Evolutionary conservation across 1,284 basidiomycete genomes (phyloP).

Genomic region (Erythrobasidium hasegawianum): DNA sequence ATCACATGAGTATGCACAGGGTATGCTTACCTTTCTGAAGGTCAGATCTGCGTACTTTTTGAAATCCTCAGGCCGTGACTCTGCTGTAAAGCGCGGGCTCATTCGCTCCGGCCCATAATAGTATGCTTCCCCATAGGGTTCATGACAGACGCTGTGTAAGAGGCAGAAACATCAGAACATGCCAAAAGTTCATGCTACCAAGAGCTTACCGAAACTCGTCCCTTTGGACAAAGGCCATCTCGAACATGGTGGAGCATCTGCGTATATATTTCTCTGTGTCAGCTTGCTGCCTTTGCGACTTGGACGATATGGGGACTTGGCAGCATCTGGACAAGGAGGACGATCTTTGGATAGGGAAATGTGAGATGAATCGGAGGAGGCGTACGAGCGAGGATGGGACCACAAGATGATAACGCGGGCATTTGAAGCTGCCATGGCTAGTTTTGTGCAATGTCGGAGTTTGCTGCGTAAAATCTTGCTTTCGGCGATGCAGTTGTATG

Average conservation of each 20-base stretch:
- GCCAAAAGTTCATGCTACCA: slow-evolving; percentile 2
- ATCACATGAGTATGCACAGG: neutral
- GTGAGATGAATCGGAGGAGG: neutral
- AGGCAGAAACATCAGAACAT: neutral
- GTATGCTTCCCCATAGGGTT: slow-evolving; percentile 41
- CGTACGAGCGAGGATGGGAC: slow-evolving; percentile 33
- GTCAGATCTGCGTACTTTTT: slow-evolving; percentile 36
- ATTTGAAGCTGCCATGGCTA: slow-evolving; percentile 17
- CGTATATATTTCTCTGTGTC: neutral
- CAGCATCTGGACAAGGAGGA: slow-evolving; percentile 1
- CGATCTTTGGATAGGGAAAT: neutral
- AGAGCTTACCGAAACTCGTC: slow-evolving; percentile 40
- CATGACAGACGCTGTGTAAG: slow-evolving; percentile 29
- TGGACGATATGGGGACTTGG: neutral
- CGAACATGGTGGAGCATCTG: slow-evolving; percentile 42
- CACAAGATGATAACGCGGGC: slow-evolving; percentile 32
- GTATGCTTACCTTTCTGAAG: slow-evolving; percentile 38
- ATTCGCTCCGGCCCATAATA: slow-evolving; percentile 41
- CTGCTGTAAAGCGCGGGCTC: slow-evolving; percentile 35
- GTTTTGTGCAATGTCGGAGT: neutral
- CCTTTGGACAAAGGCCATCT: slow-evolving; percentile 37
- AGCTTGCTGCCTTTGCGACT: neutral
- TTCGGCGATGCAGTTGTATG: too few species aligned
- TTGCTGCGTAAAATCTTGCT: neutral
- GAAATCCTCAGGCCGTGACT: slow-evolving; percentile 36